Evolutionary conservation across 2,329 filamentous ascomycete species (phyloP), one percentile per base, ranked within the genome.

Genomic region (Nemania sp.): DNA sequence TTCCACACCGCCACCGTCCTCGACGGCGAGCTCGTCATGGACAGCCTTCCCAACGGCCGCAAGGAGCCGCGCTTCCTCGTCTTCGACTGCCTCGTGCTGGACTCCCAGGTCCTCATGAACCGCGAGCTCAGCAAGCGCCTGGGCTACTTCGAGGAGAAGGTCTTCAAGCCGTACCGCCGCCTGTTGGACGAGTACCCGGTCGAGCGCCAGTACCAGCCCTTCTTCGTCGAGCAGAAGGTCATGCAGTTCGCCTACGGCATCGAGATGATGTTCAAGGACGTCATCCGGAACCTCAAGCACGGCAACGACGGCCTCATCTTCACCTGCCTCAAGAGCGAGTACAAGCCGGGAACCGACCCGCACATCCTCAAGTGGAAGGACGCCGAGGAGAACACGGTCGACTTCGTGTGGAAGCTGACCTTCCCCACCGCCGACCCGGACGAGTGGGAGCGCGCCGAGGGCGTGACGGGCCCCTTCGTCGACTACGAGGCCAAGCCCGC

Each of bases 321-420:
- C 77, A 98, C 95, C n/a, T 97, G 94, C 78, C 87, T 91, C 65
- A 89, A 87, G 69, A 92, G 91, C 17, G 84, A 89, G 10, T 99
- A 99, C 79, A 88, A 89, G 69, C 89, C 90, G 67, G 95, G 95
- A 67, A 99, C 95, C 12, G 95, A 99, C 76, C 86, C 86, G 51
- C 89, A 97, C 74, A 99, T 97, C 65, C 81, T 99, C 40, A 99
- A 99, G 76, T 99, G 95, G 95, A 99, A 99, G 77, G 92, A 94
- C 0, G 91, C 92, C 3, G 83, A 91, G 66, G 95, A 99, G 75
- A 99, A 99, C 78, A 96, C 92, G 0, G 87, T 99, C 68, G 95
- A 99, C 74, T 97, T 97, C 75, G 85, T 90, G 43, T 83, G 98
- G 69, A 85, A 85, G 53, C 83, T 99, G 45, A 81, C 84, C 12